These are phyloP conservation scores for Diaporthe ilicicola DNA, from an alignment of 2,329 filamentous ascomycete species.

Conservation along the genomic window DNA sequence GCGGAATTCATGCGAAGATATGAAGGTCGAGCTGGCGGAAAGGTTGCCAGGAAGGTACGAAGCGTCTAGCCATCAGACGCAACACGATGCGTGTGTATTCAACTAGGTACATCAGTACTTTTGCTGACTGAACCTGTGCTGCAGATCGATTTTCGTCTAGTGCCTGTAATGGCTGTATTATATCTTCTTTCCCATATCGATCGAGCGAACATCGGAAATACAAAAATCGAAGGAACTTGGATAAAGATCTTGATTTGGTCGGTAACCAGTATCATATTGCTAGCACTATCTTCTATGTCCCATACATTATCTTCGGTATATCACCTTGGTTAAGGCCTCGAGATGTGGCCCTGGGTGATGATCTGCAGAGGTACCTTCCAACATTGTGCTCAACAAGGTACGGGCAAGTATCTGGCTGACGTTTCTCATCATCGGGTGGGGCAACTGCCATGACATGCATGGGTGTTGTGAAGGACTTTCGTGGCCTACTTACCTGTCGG, in stretches of 20 bases:
- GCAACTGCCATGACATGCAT: conserved; percentile 33
- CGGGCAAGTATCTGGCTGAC: conserved; percentile 70
- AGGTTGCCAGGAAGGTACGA: not conserved
- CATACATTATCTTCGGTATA: conserved; percentile 66
- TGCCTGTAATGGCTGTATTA: conserved; percentile 60
- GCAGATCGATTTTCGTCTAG: conserved; percentile 41
- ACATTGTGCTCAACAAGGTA: conserved; percentile 68
- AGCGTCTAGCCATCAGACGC: not conserved
- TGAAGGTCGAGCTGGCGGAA: not conserved
- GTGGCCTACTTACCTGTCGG: conserved; percentile 37
- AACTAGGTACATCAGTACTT: too few relatives aligned
- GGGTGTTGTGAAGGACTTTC: conserved; percentile 33
- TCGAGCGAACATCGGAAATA: conserved; percentile 39
- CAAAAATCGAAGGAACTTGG: conserved; percentile 35
- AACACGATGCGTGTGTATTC: not conserved
- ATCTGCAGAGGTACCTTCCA: conserved; percentile 58
- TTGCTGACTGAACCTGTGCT: not conserved
- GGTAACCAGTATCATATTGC: conserved; percentile 66
- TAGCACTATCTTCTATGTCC: conserved; percentile 69
- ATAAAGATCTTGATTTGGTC: conserved; percentile 53
- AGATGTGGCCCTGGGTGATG: not conserved
- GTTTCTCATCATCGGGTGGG: conserved; percentile 63
- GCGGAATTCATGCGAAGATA: not conserved
- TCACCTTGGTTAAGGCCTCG: not conserved
- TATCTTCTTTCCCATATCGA: conserved; percentile 65